These are phyloP conservation scores for Stellera chamaejasme DNA, from an alignment of 345 rosid genomes.

Conservation along the genomic window DNA sequence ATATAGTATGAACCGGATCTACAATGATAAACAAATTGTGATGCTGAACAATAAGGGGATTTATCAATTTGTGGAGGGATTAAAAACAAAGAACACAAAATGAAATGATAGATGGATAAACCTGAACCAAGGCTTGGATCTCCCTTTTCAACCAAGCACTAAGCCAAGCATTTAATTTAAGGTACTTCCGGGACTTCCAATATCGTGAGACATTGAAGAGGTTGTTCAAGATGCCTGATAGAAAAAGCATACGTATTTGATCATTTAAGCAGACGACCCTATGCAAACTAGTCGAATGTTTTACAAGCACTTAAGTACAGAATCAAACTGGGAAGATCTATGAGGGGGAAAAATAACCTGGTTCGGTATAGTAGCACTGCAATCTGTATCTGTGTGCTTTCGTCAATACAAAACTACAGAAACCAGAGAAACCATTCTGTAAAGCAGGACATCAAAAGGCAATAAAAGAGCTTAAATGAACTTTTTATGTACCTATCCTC, in stretches of 20 bases:
- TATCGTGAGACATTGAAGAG: conserved; percentile 37
- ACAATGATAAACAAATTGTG: too few species aligned
- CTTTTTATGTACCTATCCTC: conserved; percentile 37
- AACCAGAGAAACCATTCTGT: not conserved
- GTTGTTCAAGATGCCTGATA: conserved; percentile 49
- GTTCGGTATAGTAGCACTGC: conserved; percentile 55
- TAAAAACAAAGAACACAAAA: not conserved
- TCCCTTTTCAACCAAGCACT: conserved; percentile 74
- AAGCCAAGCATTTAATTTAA: conserved; percentile 54
- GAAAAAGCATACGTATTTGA: conserved; percentile 20
- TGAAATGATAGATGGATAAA: conserved; percentile 6
- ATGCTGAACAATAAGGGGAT: too few species aligned
- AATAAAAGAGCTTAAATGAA: not conserved
- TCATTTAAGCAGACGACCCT: not conserved
- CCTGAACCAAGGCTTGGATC: conserved; percentile 85
- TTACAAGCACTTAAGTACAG: too few species aligned
- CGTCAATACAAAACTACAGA: conserved; percentile 52
- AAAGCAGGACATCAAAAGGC: conserved; percentile 6
- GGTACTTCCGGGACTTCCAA: conserved; percentile 65
- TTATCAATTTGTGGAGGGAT: too few species aligned
- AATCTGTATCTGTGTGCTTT: conserved; percentile 70
- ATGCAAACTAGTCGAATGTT: too few species aligned
- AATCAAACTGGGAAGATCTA: too few species aligned
- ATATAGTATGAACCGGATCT: too few species aligned
- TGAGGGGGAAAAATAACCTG: conserved; percentile 36